Base-by-base conservation (phyloP, 768 basidiomycete genomes). In the Rhodotorula toruloides region DNA sequence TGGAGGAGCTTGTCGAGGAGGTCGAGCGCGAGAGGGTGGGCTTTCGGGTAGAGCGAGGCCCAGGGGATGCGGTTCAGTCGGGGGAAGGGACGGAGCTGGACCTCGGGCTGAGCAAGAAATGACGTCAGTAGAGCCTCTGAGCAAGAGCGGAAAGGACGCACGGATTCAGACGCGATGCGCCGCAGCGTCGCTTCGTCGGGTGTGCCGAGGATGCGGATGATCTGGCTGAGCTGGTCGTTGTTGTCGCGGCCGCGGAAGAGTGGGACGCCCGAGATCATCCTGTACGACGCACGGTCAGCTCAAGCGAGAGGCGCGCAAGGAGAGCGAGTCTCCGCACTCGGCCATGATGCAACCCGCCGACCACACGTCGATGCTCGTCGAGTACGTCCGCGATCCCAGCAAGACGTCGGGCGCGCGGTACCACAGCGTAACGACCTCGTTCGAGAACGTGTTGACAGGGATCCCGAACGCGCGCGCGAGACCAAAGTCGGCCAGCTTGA, bases 401-500 rank as follows among this genome's bases (percentile, higher is more conserved):
- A 99, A 84, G 48, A 99, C 96, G 76, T 99, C 96, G 0, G 96
- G 96, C 3, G 96, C 93, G 59, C 96, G 87, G 77, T 99, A 99
- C 96, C 96, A 99, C 21, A 98, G 79, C 36, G 96, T 99, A 29
- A 98, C 96, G 63, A 99, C 96, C 84, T 99, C 96, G 76, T 99
- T 99, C 25, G 90, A 92, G 78, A 98, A 99, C 1, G 96, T 99
- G 76, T 99, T 98, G 65, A 98, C 94, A 8, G 96, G 96, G 22
- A 98, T 96, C 70, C 96, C 96, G 76, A 98, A 98, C 11, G 96
- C 96, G 60, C 96, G 82, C 0, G 96, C 96, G 70, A 99, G 81
- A 74, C 96, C 96, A 79, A 99, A 99, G 80, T 99, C 96, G 54
- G 93, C 96, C 31, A 99, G 79, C 78, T 99, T 99, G 50, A 99